phyloP scores from a whole-genome alignment of 2,329 filamentous ascomycete genomes.

The Pezicula neosporulosa region DNA sequence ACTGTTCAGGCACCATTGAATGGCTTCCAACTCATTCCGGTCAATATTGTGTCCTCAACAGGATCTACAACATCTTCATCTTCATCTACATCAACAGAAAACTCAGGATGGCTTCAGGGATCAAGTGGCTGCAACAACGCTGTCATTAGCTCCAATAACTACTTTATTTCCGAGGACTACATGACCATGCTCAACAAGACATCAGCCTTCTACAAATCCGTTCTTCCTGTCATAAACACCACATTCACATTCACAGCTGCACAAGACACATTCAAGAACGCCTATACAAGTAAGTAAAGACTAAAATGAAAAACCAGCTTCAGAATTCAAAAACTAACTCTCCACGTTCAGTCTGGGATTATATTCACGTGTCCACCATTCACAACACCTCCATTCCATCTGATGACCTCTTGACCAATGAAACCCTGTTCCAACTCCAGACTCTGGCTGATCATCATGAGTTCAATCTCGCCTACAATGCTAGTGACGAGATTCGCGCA shows the following conservation, averaged over 20 bases:
- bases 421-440: slow-evolving; percentile 59
- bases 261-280: slow-evolving; percentile 53
- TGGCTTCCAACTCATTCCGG: slow-evolving; percentile 81
- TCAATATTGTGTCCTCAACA: slow-evolving; percentile 56
- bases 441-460: slow-evolving; percentile 78
- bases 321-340: slow-evolving; percentile 4
- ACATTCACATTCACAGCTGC: slow-evolving; percentile 49
- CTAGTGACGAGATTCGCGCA: slow-evolving; percentile 61
- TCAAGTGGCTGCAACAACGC: slow-evolving; percentile 53
- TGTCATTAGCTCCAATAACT: slow-evolving; percentile 51
- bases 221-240: slow-evolving; percentile 52
- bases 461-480: slow-evolving; percentile 79
- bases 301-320: neutral
- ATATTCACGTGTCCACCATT: slow-evolving; percentile 56
- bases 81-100: slow-evolving; percentile 45
- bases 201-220: slow-evolving; percentile 53
- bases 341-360: slow-evolving; percentile 49
- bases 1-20: slow-evolving; percentile 63
- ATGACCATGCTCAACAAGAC: slow-evolving; percentile 42
- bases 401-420: slow-evolving; percentile 53
- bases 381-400: slow-evolving; percentile 60
- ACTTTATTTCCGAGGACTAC: slow-evolving; percentile 47
- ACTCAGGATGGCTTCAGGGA: slow-evolving; percentile 56
- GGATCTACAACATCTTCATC: slow-evolving; percentile 44
- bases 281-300: slow-evolving; percentile 52